Evolutionary conservation across 805 yeast genomes (phyloP).

Genomic region (Candida chauliodis): DNA sequence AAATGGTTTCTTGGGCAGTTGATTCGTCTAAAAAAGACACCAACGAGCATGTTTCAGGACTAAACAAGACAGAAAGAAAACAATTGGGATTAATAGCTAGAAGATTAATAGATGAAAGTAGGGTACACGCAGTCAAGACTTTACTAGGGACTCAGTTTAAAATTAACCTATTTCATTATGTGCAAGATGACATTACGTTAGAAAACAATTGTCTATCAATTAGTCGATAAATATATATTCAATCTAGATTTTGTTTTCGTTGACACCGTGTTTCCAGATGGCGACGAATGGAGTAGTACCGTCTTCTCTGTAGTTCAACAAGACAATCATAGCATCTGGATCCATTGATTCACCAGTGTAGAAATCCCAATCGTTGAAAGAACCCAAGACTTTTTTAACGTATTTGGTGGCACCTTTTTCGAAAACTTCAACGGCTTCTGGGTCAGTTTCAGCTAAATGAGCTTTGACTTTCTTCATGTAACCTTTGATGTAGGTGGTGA

Average conservation of each 20-base stretch:
- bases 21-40: constrained; percentile 49
- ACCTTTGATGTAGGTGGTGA: constrained; percentile 94
- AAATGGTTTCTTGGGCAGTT: constrained; percentile 86
- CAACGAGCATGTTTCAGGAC: constrained; percentile 12
- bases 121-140: constrained; percentile 46
- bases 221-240: constrained; percentile 2
- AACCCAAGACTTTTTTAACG: constrained; percentile 92
- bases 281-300: constrained; percentile 97
- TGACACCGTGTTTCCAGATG: constrained; percentile 98
- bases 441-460: constrained; percentile 81
- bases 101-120: constrained; percentile 69
- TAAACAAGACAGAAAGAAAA: constrained; percentile 46
- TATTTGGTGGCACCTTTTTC: constrained; percentile 97
- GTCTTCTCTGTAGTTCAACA: constrained; percentile 99
- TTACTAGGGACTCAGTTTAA: constrained; percentile 31
- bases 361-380: constrained; percentile 99
- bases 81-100: constrained; percentile 65
- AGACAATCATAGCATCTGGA: constrained; percentile 98
- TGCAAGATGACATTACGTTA: constrained; percentile 51
- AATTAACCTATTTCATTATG: constrained; percentile 58
- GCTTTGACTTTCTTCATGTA: constrained; percentile 98
- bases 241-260: constrained; percentile 76
- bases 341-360: constrained; percentile 99
- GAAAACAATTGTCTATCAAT: constrained; percentile 62
- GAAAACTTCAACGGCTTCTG: constrained; percentile 81